Base-by-base conservation (phyloP, 2,329 filamentous ascomycete species). In the Stemphylium beticola region DNA sequence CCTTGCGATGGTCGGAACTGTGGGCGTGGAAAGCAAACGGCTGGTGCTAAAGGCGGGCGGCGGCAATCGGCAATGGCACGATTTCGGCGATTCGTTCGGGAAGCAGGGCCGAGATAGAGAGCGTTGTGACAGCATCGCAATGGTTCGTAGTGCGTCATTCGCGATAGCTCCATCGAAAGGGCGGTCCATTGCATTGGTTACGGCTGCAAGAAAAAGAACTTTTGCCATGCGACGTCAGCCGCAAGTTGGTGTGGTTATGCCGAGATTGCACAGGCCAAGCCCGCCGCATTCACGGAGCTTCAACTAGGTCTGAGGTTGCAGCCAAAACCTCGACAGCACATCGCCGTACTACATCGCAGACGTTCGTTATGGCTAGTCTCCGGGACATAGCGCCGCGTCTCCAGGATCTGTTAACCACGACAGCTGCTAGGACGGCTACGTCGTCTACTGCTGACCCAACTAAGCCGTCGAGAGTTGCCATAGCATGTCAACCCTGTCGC, bases 401-500 rank as follows among this genome's bases (percentile, higher is more conserved):
- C 15, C 38, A 39, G 17, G 45, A 46, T 20, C 11, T 31, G 12
- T 14, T 26, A 32, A 5, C 45, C 32, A 38, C 26, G 9, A 43
- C 24, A 4, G 18, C 37, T 10, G 33, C 33, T 44, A 29, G 11
- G 26, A 29, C 26, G 26, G 43, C n/a, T 7, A 22, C 24, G 4
- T 15, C n/a, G 15, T 20, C 22, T n/a, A 10, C 26, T 6, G 24
- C 24, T 3, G n/a, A 32, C 17, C 17, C 18, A 8, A 45, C 17
- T 11, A 43, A 17, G 9, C 38, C 33, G 12, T 49, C 36, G 11
- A 44, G 50, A 18, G 54, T 57, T 5, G 45, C 49, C 7, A 26
- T 49, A 26, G 54, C 54, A 18, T 57, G 54, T 22, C 15, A 22
- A 22, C 34, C 45, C n/a, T 57, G 54, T 34, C 49, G 50, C 31